Evolutionary conservation across 225 moss, liverwort and hornwort species (phyloP).

Genomic region (Takakia lepidozioides): DNA sequence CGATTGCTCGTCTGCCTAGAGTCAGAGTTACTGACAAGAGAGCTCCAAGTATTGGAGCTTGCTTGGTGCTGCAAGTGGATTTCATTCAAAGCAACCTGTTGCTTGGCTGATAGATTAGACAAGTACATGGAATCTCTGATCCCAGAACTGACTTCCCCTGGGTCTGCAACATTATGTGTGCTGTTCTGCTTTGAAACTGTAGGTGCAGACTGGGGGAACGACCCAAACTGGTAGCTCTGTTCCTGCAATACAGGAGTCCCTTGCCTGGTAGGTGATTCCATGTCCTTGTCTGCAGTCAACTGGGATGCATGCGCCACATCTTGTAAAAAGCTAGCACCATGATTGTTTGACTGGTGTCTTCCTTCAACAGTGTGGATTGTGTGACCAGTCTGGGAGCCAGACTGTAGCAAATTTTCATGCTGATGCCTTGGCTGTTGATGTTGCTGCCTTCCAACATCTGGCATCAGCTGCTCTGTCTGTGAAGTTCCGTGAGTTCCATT

Average conservation of each 20-base stretch:
- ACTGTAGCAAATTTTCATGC: constrained; percentile 31
- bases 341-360: constrained; percentile 35
- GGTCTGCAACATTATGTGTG: constrained; percentile 27
- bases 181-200: constrained; percentile 30
- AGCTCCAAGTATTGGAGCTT: constrained; percentile 22
- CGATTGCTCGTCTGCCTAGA: too few species aligned
- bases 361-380: constrained; percentile 39
- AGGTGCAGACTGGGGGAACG: constrained; percentile 27
- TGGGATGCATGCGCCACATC: constrained; percentile 33
- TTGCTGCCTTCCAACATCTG: constrained; percentile 40
- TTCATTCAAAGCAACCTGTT: constrained; percentile 28
- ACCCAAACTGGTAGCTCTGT: constrained; percentile 33
- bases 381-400: constrained; percentile 30
- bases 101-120: constrained; percentile 26
- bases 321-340: constrained; percentile 20
- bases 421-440: constrained; percentile 32
- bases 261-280: constrained; percentile 40
- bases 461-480: constrained; percentile 46
- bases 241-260: too few species aligned
- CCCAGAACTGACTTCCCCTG: constrained; percentile 32
- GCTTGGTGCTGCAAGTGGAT: constrained; percentile 33
- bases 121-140: constrained; percentile 35
- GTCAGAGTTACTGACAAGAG: constrained; percentile 14
- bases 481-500: constrained; percentile 43
- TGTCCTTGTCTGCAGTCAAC: constrained; percentile 44